These are phyloP conservation scores for Magnaporthiopsis incrustans DNA, from an alignment of 2,329 filamentous ascomycete genomes.

Conservation along the genomic window DNA sequence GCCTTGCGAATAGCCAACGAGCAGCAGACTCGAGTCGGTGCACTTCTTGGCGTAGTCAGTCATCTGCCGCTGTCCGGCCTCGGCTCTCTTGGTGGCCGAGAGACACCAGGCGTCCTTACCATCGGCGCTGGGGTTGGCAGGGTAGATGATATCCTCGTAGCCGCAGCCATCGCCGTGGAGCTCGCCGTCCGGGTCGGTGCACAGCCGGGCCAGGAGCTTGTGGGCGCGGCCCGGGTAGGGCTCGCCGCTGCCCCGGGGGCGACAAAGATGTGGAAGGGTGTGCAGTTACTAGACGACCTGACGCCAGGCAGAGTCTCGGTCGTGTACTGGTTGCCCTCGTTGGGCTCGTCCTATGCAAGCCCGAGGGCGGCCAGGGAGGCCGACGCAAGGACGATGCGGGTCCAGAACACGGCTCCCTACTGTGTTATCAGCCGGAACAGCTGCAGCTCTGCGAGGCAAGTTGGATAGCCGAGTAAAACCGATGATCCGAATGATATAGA, in stretches of 20 bases:
- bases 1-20: slow-evolving; percentile 34
- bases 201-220: slow-evolving; percentile 22
- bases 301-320: neutral
- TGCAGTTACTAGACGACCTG: neutral
- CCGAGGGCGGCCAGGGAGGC: neutral
- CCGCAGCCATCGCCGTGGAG: slow-evolving; percentile 7
- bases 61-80: slow-evolving; percentile 28
- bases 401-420: neutral
- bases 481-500: neutral
- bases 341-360: neutral
- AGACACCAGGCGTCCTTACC: slow-evolving; percentile 24
- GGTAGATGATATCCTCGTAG: slow-evolving; percentile 22
- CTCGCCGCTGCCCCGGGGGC: slow-evolving; percentile 23
- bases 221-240: slow-evolving; percentile 26
- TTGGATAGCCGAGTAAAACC: neutral
- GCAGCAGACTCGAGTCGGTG: slow-evolving; percentile 29
- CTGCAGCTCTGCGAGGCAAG: neutral
- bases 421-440: neutral
- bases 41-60: slow-evolving; percentile 30
- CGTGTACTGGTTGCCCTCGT: neutral
- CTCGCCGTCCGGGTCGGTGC: slow-evolving; percentile 8
- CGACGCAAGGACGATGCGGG: neutral
- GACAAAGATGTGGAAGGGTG: slow-evolving; percentile 1
- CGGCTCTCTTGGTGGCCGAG: slow-evolving; percentile 27
- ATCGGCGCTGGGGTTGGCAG: slow-evolving; percentile 15